phyloP scores from a whole-genome alignment of 441 rosid genomes.

The Populus tomentosa region DNA sequence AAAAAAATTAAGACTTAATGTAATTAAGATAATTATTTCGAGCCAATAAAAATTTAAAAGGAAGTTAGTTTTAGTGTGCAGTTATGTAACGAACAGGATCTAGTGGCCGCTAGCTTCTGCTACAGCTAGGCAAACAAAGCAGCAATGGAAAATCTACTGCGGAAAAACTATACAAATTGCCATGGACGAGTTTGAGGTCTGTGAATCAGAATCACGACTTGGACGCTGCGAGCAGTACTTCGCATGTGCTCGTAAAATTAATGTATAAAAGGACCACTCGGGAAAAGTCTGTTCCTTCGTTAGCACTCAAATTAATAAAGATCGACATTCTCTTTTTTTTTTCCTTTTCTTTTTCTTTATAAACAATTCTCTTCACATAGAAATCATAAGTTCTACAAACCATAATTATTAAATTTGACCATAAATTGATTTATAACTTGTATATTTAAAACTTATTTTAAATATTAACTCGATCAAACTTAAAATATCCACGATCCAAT shows the following conservation, averaged over 20 bases:
- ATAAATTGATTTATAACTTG: no score
- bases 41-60: no score
- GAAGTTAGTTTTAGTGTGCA: not conserved
- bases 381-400: not conserved
- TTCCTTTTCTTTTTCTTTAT: not conserved
- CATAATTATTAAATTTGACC: no score
- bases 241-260: not conserved
- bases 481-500: no score
- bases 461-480: no score
- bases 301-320: slow-evolving; percentile 25
- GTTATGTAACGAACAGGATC: not conserved
- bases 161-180: not conserved
- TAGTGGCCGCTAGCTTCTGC: no score
- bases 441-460: no score
- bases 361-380: not conserved
- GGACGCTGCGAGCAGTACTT: slow-evolving; percentile 4
- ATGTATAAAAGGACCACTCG: slow-evolving; percentile 7
- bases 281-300: slow-evolving; percentile 24
- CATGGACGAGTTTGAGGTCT: not conserved
- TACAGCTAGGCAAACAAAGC: no score
- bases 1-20: no score
- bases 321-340: not conserved
- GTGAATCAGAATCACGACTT: not conserved
- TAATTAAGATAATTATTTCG: no score
- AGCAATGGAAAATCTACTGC: not conserved